Conservation (phyloP, 2,329 filamentous ascomycete genomes). For the Colletotrichum chlorophyti region DNA sequence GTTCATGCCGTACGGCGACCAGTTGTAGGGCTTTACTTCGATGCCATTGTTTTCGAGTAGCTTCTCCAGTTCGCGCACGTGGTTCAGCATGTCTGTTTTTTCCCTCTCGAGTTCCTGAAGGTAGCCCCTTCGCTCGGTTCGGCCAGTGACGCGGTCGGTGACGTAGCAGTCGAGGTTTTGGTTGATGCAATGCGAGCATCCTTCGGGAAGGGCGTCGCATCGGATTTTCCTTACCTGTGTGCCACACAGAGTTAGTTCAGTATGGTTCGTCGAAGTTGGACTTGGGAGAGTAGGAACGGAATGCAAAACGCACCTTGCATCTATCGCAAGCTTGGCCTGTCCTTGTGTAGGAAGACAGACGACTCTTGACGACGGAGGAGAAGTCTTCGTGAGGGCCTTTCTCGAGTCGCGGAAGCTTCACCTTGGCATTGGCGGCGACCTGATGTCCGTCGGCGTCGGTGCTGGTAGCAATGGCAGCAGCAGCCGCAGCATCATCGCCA, state of each 20-base stretch:
- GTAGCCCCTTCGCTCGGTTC: slow-evolving; percentile 80
- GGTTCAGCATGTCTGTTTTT: slow-evolving; percentile 69
- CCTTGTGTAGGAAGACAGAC: slow-evolving; percentile 61
- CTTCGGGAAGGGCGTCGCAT: slow-evolving; percentile 81
- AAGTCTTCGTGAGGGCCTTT: slow-evolving; percentile 55
- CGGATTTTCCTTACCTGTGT: slow-evolving; percentile 81
- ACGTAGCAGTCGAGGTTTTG: slow-evolving; percentile 82
- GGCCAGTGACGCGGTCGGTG: slow-evolving; percentile 85
- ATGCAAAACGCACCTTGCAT: slow-evolving; percentile 72
- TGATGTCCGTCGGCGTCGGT: slow-evolving; percentile 26
- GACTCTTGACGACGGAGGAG: slow-evolving; percentile 62
- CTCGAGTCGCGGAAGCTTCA: slow-evolving; percentile 58
- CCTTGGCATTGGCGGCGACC: slow-evolving; percentile 40
- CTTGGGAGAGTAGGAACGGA: not conserved
- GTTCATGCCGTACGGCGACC: slow-evolving; percentile 25
- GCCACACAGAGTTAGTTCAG: not conserved
- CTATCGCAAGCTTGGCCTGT: slow-evolving; percentile 89
- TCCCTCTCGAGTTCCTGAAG: slow-evolving; percentile 78
- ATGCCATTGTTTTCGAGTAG: slow-evolving; percentile 67
- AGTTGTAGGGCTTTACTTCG: slow-evolving; percentile 61
- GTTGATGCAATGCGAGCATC: slow-evolving; percentile 81
- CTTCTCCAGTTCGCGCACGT: slow-evolving; percentile 72
- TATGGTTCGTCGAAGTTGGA: too few species aligned
- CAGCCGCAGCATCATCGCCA: slow-evolving; percentile 37
- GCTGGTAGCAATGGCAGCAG: slow-evolving; percentile 40